Base-by-base conservation (phyloP, 495 filamentous ascomycete genomes). In the Hyaloscypha bicolor region DNA sequence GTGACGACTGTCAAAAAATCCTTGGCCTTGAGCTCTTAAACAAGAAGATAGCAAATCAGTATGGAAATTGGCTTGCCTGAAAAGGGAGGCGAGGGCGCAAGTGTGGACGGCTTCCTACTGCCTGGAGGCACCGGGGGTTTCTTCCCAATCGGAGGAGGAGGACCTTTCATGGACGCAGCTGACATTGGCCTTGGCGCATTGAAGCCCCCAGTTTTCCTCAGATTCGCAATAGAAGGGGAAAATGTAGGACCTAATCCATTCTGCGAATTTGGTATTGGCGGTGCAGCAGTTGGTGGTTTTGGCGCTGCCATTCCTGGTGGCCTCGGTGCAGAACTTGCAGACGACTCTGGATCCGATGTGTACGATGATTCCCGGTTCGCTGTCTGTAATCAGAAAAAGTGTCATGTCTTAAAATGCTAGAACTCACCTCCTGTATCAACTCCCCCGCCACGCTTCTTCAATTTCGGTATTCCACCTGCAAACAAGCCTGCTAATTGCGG, bases 391-490 rank as follows among this genome's bases (percentile, higher is more conserved):
- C 39, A 25, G 31, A 45, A 22, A 42, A 52, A 12, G 4, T 19
- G 8, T 48, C 16, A 19, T 16, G 60, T 52, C 4, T 61, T 51
- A 6, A 48, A 14, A 19, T 1, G 3, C 57, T 29, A 45, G n/a
- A 53, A 51, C 80, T 74, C 74, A 87, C 86, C 86, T 76, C 94
- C 94, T 14, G 95, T 97, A 77, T 96, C 88, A 63, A 99, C 82
- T 25, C 94, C 95, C 31, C 91, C 93, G 37, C 85, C 86, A 12
- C 91, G 88, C 79, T 93, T 97, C 76, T 90, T 89, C 69, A 99
- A 74, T 79, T 97, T 98, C 3, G 95, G 95, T 83, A 98, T 98
- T 35, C 94, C 96, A 35, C 93, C 93, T 9, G 92, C 93, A 73
- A 99, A 96, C 31, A 99, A 77, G 4, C 96, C 95, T 9, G 82